Conservation (phyloP, 2,329 filamentous ascomycete species). For the Aspergillus terreus region DNA sequence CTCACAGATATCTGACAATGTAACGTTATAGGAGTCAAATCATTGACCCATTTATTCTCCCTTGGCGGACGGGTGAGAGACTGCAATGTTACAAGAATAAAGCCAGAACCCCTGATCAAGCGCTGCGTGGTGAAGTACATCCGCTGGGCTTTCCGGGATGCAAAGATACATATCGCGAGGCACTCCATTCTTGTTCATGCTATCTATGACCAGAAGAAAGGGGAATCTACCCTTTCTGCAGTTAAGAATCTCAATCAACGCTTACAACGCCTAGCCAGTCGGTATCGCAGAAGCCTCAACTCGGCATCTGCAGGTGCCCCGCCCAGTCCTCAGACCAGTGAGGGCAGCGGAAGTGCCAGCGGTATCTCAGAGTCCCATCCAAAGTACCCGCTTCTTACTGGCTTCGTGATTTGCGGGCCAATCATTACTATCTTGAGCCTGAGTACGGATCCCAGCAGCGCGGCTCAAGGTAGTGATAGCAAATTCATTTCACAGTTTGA, state of each 20-base stretch:
- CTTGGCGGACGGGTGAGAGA: conserved; percentile 53
- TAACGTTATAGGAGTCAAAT: conserved; percentile 44
- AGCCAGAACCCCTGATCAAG: conserved; percentile 35
- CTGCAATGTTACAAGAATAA: conserved; percentile 37
- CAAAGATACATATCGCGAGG: conserved; percentile 34
- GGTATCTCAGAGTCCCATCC: conserved; percentile 4
- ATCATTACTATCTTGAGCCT: conserved; percentile 53
- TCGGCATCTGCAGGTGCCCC: neutral
- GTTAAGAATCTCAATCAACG: conserved; percentile 42
- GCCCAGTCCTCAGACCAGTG: neutral
- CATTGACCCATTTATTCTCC: conserved; percentile 48
- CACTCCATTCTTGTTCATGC: conserved; percentile 44
- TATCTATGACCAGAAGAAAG: conserved; percentile 39
- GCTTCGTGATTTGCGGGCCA: conserved; percentile 51
- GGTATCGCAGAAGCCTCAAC: conserved; percentile 36
- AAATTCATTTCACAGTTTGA: conserved; percentile 51
- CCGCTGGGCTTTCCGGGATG: conserved; percentile 53
- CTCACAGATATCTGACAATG: neutral
- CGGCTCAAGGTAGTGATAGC: conserved; percentile 14
- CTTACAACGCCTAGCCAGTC: conserved; percentile 41
- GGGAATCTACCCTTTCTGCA: conserved; percentile 38
- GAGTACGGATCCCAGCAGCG: conserved; percentile 35
- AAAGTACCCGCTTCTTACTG: conserved; percentile 50
- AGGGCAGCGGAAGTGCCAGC: conserved; percentile 1
- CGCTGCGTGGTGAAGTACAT: conserved; percentile 47